Evolutionary conservation across 257 asterid species (phyloP), one percentile per base, ranked within the genome.

Genomic region (Paraleonurus japonicus): DNA sequence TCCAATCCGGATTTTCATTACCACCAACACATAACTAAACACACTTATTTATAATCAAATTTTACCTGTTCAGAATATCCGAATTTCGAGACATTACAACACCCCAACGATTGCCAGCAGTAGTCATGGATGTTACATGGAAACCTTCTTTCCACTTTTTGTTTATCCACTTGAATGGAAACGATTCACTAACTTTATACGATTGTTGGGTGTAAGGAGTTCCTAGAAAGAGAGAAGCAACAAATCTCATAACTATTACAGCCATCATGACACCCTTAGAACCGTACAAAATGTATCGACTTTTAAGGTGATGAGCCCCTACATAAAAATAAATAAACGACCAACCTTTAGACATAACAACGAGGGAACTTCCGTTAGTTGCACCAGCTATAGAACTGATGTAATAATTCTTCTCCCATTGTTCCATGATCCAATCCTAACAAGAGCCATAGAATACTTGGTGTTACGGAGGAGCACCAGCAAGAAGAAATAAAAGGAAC

Each of bases 341-440:
- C 89, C 58, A 78, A 93, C 98, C 98, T 90, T 90, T 93, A 16
- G 98, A 93, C 98, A 93, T 93, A 67, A 93, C 87, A 26, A 93
- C 98, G 76, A 93, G 77, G 4, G 77, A 73, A 64, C 72, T 73
- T 63, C 77, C 77, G 43, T 90, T 93, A 57, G 87, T 70, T 72
- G 98, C 98, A 70, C 98, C 98, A 82, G 98, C 96, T 65, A 93
- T 93, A 37, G 98, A 86, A 78, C 98, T 93, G 71, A 93, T 93
- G 85, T 93, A 93, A 82, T 78, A 93, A 76, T 91, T 93, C 80
- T 90, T 91, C 78, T 93, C 98, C 98, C 98, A 93, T 61, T 90
- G 96, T 82, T 93, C 98, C 98, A 93, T 90, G 77, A 93, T 93
- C 98, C 98, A 90, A 74, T 93, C 98, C 98, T 93, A 85, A 67